phyloP scores from a whole-genome alignment of 2,329 filamentous ascomycete genomes.

The Alternaria arbusti region DNA sequence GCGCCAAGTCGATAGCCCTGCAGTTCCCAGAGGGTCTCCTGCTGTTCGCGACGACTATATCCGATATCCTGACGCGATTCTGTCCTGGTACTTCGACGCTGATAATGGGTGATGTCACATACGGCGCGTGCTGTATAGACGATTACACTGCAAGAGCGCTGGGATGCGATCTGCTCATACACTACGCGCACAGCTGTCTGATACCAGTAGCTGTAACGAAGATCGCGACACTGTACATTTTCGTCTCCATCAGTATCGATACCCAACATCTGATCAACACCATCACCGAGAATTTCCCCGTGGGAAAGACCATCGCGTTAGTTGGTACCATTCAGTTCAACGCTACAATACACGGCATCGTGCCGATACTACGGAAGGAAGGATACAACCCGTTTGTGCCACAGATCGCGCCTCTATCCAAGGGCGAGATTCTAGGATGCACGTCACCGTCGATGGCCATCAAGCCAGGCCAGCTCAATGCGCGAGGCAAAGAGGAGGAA shows the following conservation, averaged over 20 bases:
- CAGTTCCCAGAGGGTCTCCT: slow-evolving; percentile 97
- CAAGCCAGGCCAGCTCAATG: slow-evolving; percentile 42
- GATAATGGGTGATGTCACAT: slow-evolving; percentile 99
- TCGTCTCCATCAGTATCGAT: slow-evolving; percentile 97
- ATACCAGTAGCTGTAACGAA: slow-evolving; percentile 96
- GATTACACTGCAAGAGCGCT: slow-evolving; percentile 95
- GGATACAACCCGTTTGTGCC: slow-evolving; percentile 88
- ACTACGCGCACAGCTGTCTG: slow-evolving; percentile 96
- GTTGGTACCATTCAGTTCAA: slow-evolving; percentile 99
- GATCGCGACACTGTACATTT: slow-evolving; percentile 97
- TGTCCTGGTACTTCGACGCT: slow-evolving; percentile 89
- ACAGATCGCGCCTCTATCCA: slow-evolving; percentile 89
- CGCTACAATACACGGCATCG: slow-evolving; percentile 88
- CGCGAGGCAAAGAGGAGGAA: slow-evolving; percentile 55
- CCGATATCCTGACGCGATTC: slow-evolving; percentile 93
- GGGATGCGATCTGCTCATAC: slow-evolving; percentile 91
- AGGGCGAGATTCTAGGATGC: slow-evolving; percentile 96
- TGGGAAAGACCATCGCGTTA: slow-evolving; percentile 86
- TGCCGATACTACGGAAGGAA: slow-evolving; percentile 76
- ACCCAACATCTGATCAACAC: slow-evolving; percentile 84
- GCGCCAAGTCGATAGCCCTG: slow-evolving; percentile 83
- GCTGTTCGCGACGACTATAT: slow-evolving; percentile 95
- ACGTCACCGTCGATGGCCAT: slow-evolving; percentile 71
- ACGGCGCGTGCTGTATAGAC: slow-evolving; percentile 97
- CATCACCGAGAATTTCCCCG: slow-evolving; percentile 83